Conservation (phyloP, 2,329 filamentous ascomycete species). For the Fusarium nisikadoi region DNA sequence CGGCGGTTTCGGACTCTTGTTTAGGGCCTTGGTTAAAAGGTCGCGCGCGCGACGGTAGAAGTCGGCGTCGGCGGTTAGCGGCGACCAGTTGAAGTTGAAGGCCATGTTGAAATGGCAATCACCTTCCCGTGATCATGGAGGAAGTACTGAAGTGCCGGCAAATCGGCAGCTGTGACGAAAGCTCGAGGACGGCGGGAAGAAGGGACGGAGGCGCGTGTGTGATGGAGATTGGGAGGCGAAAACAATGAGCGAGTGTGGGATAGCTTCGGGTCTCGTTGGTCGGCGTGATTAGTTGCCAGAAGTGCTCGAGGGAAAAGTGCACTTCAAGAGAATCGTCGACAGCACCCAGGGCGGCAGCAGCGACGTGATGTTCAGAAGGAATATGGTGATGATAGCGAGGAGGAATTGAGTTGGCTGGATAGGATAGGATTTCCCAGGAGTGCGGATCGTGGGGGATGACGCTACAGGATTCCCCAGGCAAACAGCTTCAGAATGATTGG, state of each 20-base stretch:
- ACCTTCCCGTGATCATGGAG: constrained; percentile 50
- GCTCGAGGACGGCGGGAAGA: constrained; percentile 21
- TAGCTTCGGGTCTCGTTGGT: constrained; percentile 20
- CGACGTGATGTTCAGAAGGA: constrained; percentile 7
- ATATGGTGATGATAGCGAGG: constrained; percentile 22
- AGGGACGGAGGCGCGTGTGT: constrained; percentile 28
- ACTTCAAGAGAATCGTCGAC: constrained; percentile 1
- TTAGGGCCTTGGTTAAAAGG: constrained; percentile 92
- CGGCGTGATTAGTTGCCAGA: constrained; percentile 14
- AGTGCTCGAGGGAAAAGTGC: not conserved
- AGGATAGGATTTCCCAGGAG: constrained; percentile 41
- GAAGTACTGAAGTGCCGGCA: constrained; percentile 38
- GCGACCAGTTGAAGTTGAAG: constrained; percentile 99
- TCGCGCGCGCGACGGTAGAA: constrained; percentile 93
- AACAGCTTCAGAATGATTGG: constrained; percentile 40
- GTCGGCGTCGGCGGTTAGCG: constrained; percentile 91
- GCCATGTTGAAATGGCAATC: constrained; percentile 78
- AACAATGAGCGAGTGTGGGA: constrained; percentile 25
- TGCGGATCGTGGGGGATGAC: constrained; percentile 47
- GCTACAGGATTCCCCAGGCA: constrained; percentile 40
- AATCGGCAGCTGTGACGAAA: constrained; percentile 36
- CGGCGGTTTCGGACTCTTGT: constrained; percentile 97
- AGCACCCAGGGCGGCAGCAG: constrained; percentile 3
- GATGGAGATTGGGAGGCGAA: constrained; percentile 17
- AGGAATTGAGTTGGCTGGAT: constrained; percentile 31